Evolutionary conservation across 2,329 filamentous ascomycete genomes (phyloP), one percentile per base, ranked within the genome.

Genomic region (Botrytis galanthina): DNA sequence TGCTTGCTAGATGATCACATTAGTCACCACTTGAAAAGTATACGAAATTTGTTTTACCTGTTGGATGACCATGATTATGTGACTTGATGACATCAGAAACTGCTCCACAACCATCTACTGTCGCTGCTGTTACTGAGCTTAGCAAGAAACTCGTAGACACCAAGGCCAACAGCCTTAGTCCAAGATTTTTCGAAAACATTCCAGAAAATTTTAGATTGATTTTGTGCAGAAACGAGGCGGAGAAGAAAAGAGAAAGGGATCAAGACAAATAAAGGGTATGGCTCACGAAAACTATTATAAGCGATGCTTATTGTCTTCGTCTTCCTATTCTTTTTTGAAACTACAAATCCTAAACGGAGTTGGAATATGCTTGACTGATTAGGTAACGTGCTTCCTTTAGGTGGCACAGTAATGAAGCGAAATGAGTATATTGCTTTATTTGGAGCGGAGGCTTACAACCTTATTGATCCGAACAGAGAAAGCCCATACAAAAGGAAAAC

Each of bases 371-470:
- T 44, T n/a, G n/a, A 57, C 18, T 57, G 29, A 57, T 59, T 69
- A 7, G 37, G 66, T 18, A 59, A 29, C 26, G 46, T 54, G 46
- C 66, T 57, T 57, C 48, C 35, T 69, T 57, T 22, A n/a, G 1
- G 35, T 68, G 48, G 66, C 66, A 68, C 35, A 68, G 48, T 42
- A 32, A 20, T 57, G 66, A 69, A 69, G 48, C 66, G 48, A 69
- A 9, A 69, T 57, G 48, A 69, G 48, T 6, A 39, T 54, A 54
- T 29, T 63, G n/a, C 16, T 54, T 39, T 26, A 32, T 69, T 68
- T 69, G 48, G 37, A 37, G 48, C 48, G n/a, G 48, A 20, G 51
- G 54, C 48, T 37, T 57, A 37, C 18, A 32, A 57, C 48, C 48
- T 54, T 69, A 69, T 42, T 57, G 66, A 57, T 44, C 48, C n/a